phyloP scores from a whole-genome alignment of 1,284 basidiomycete genomes.

The Naganishia liquefaciens region DNA sequence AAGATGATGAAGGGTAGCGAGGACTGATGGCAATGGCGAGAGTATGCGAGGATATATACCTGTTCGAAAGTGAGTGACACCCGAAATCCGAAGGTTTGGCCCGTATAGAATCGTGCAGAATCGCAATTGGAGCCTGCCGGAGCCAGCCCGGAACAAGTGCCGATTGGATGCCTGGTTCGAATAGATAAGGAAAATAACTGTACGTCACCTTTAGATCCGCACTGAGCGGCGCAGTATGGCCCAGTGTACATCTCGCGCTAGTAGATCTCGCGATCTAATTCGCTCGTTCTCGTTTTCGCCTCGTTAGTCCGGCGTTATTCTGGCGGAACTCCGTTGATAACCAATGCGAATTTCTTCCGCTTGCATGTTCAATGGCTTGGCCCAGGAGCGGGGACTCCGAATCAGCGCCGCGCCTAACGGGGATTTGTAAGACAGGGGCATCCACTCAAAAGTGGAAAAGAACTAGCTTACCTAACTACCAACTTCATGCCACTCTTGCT shows the following conservation, averaged over 20 bases:
- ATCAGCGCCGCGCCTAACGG: neutral
- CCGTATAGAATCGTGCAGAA: no score
- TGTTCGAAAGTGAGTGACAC: neutral
- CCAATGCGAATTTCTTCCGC: no score
- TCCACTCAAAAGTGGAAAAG: neutral
- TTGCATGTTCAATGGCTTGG: no score
- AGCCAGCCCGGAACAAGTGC: slow-evolving; percentile 1
- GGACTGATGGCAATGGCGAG: neutral
- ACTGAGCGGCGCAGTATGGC: no score
- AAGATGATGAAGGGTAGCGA: neutral
- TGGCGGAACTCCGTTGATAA: neutral
- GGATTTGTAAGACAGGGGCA: slow-evolving; percentile 20
- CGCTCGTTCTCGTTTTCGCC: no score
- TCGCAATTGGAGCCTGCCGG: neutral
- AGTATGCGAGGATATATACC: slow-evolving; percentile 11
- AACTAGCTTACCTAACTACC: no score
- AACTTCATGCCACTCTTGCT: no score
- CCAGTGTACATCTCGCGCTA: no score
- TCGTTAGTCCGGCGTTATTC: neutral
- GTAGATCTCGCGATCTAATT: no score
- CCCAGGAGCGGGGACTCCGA: slow-evolving; percentile 4
- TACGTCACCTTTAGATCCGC: no score
- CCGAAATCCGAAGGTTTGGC: neutral
- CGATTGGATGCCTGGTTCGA: neutral
- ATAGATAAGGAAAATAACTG: neutral